Evolutionary conservation across 2,329 filamentous ascomycete genomes (phyloP), one percentile per base, ranked within the genome.

Genomic region (Botrytis deweyae): DNA sequence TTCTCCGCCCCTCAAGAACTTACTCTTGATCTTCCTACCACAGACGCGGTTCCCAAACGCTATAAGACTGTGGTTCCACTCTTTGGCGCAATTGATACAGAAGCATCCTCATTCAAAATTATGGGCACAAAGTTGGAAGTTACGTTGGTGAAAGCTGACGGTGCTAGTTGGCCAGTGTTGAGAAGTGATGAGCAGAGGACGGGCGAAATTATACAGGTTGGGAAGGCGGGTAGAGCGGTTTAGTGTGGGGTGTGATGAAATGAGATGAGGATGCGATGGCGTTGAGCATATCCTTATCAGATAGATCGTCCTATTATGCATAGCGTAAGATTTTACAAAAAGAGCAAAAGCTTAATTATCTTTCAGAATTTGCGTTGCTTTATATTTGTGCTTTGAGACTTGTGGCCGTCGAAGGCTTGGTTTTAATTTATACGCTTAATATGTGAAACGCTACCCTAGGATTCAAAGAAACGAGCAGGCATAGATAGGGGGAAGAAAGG

Each of bases 151-250:
- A 92, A 92, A 84, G 88, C 87, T 9, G 89, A 91, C 79, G 88
- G 87, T 4, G 84, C 84, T 38, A 88, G 89, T 75, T 93, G 91
- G 91, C 89, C 90, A 29, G 89, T 92, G 9, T 80, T 93, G 79
- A 86, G 90, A 75, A 89, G 87, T 72, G 89, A 91, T 78, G 91
- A 93, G 79, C 87, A 85, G 77, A 86, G 85, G 77, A 90, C 88
- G 5, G 90, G 90, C 4, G 92, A 97, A 84, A 97, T 97, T 79
- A 90, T 98, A 77, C 96, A 99, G 84, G 87, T 97, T 76, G 96
- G 96, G 22, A 88, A 90, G 77, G 94, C 96, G 69, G 94, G 91
- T 49, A 74, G 75, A 70, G 73, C 73, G 12, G 44, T 72, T 55
- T 72, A 66, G 63, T 5, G 12, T 40, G 49, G 44, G 18, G 18